Conservation (phyloP, 768 basidiomycete species). For the Suillus subalutaceus region DNA sequence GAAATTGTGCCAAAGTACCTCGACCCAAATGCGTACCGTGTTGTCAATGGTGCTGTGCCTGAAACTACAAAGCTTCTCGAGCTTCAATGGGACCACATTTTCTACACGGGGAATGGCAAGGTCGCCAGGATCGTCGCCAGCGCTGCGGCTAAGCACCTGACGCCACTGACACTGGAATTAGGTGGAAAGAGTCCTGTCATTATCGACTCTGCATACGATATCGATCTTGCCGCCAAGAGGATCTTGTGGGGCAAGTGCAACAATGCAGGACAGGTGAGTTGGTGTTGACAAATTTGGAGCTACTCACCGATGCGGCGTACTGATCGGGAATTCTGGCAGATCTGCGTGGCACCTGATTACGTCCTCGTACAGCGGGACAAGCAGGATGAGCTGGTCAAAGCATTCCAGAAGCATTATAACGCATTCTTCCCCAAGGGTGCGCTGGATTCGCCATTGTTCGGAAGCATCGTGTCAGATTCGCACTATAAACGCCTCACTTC, state of each 20-base stretch:
- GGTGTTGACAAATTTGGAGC: neutral
- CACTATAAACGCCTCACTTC: slow-evolving; percentile 60
- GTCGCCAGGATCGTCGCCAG: slow-evolving; percentile 28
- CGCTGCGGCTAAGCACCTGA: slow-evolving; percentile 35
- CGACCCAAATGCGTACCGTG: slow-evolving; percentile 49
- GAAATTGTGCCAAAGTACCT: slow-evolving; percentile 60
- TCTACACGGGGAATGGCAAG: slow-evolving; percentile 40
- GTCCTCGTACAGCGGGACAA: slow-evolving; percentile 42
- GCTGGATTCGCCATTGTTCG: slow-evolving; percentile 43
- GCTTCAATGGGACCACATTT: slow-evolving; percentile 37
- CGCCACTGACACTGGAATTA: slow-evolving; percentile 36
- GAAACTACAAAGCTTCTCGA: slow-evolving; percentile 40
- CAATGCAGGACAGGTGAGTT: slow-evolving; percentile 64
- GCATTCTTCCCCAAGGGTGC: slow-evolving; percentile 60
- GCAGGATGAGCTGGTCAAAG: slow-evolving; percentile 50
- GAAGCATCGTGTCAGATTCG: slow-evolving; percentile 53
- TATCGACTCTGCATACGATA: slow-evolving; percentile 43
- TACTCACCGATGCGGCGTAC: neutral
- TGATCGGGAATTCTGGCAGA: slow-evolving; percentile 22
- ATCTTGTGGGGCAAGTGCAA: slow-evolving; percentile 67
- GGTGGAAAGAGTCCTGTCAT: slow-evolving; percentile 50
- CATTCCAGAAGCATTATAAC: slow-evolving; percentile 44
- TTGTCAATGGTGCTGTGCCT: slow-evolving; percentile 52
- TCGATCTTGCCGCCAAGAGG: slow-evolving; percentile 60
- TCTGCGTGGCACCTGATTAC: slow-evolving; percentile 50